These are phyloP conservation scores for Urtica urens DNA, from an alignment of 306 rosid species.

Conservation along the genomic window DNA sequence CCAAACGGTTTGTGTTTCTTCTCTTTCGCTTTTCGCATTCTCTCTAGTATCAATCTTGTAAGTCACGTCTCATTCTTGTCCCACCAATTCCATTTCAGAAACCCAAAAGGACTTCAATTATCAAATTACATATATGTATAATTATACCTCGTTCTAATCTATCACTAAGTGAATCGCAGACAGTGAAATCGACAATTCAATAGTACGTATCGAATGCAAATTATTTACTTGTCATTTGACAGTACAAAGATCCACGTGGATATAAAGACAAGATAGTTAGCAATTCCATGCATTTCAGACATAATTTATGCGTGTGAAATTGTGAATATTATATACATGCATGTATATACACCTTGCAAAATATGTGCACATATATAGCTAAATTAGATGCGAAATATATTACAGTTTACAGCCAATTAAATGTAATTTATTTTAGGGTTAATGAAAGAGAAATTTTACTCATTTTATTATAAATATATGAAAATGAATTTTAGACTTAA, in stretches of 20 bases:
- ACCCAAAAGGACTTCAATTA: background rate
- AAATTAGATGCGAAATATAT: no score
- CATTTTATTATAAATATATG: no score
- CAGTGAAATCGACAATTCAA: slow-evolving; percentile 7
- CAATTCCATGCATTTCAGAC: background rate
- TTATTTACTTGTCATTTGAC: slow-evolving; percentile 6
- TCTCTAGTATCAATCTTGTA: background rate
- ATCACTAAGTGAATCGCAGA: slow-evolving; percentile 4
- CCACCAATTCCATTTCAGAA: background rate
- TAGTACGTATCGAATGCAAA: slow-evolving; percentile 3
- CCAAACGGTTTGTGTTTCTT: background rate
- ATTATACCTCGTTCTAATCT: background rate
- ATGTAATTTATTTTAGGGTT: no score
- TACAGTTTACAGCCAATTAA: no score
- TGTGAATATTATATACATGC: no score
- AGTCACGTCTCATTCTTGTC: slow-evolving; percentile 5
- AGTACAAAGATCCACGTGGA: background rate
- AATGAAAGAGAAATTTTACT: no score
- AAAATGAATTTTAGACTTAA: no score
- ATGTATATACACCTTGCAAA: no score
- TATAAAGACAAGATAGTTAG: background rate
- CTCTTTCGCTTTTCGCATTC: background rate
- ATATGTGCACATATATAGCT: no score
- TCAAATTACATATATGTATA: background rate
- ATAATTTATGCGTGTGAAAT: no score